Conservation (phyloP, 106 monocot genomes). For the Acorus calamus region DNA sequence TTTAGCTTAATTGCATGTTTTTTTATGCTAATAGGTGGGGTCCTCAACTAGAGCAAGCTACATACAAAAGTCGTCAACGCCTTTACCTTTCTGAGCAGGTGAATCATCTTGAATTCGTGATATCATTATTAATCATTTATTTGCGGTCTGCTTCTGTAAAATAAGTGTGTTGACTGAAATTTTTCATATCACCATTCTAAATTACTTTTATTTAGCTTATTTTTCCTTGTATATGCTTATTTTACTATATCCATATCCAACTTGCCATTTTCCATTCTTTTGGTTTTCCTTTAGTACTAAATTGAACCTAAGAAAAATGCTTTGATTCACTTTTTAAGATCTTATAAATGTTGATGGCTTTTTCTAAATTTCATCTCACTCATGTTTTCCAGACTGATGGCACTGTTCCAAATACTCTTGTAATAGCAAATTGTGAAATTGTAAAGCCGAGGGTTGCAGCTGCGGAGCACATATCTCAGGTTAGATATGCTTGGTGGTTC, state of each 20-base stretch:
- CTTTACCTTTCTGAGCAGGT: constrained; percentile 97
- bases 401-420: constrained; percentile 87
- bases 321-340: too few relatives aligned
- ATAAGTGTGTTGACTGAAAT: too few relatives aligned
- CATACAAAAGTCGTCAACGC: constrained; percentile 92
- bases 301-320: too few relatives aligned
- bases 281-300: too few relatives aligned
- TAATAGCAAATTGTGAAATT: constrained; percentile 90
- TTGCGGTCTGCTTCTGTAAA: too few relatives aligned
- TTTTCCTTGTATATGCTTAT: too few relatives aligned
- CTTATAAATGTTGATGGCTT: not conserved
- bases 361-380: not conserved
- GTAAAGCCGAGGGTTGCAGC: constrained; percentile 92
- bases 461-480: constrained; percentile 96
- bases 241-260: too few relatives aligned
- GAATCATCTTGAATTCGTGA: constrained; percentile 4
- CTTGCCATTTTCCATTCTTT: too few relatives aligned
- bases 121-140: not conserved
- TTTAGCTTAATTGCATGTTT: too few relatives aligned
- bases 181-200: too few relatives aligned
- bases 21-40: constrained; percentile 59
- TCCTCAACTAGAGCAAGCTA: constrained; percentile 71
- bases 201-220: too few relatives aligned
- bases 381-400: constrained; percentile 71
- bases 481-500: not conserved